Evolutionary conservation across 441 rosid genomes (phyloP).

Genomic region (Daphne laureola): DNA sequence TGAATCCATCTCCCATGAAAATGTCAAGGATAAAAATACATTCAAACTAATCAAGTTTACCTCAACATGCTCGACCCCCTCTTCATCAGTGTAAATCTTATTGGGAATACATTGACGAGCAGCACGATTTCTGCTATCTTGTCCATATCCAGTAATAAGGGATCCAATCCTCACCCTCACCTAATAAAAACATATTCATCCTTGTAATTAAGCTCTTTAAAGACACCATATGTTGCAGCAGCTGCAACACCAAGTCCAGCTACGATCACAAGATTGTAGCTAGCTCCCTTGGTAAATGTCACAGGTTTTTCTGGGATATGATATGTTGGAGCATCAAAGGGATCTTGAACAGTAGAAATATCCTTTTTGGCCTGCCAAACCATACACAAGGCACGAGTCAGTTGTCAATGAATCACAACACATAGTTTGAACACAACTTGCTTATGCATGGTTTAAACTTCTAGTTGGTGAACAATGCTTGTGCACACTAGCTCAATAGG

Average conservation of each 20-base stretch:
- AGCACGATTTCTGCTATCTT: conserved; percentile 92
- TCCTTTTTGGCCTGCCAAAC: conserved; percentile 63
- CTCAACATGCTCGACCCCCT: conserved; percentile 86
- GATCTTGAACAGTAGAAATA: conserved; percentile 77
- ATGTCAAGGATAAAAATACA: no score
- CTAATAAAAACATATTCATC: conserved; percentile 33
- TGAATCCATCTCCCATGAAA: not conserved
- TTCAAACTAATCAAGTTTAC: conserved; percentile 24
- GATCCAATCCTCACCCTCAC: conserved; percentile 94
- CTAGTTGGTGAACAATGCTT: not conserved
- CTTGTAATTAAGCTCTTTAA: conserved; percentile 75
- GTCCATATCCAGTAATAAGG: conserved; percentile 95
- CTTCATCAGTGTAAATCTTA: conserved; percentile 76
- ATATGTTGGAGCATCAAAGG: conserved; percentile 92
- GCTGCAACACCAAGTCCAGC: conserved; percentile 93
- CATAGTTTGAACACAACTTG: not conserved
- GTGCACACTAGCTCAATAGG: not conserved
- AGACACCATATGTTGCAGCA: conserved; percentile 83
- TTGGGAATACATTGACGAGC: conserved; percentile 93
- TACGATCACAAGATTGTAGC: conserved; percentile 79
- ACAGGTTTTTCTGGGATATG: conserved; percentile 94
- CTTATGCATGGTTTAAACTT: not conserved
- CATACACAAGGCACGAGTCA: conserved; percentile 8
- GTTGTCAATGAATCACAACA: not conserved
- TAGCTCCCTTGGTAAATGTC: conserved; percentile 88